phyloP scores from a whole-genome alignment of 2,329 filamentous ascomycete genomes.

The Exophiala xenobiotica region DNA sequence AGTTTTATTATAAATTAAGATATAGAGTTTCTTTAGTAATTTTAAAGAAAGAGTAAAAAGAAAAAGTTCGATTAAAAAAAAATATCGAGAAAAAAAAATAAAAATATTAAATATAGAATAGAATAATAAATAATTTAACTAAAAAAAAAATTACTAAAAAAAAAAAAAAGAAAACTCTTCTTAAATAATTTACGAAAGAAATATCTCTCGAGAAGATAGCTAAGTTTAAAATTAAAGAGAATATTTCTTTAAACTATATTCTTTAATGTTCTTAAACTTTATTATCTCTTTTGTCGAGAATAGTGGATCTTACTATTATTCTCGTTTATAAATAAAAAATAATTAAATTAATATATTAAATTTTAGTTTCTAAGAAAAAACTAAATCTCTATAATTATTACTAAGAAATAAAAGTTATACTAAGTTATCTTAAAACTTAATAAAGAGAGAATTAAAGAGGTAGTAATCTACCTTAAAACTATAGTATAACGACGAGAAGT shows the following conservation, averaged over 20 bases:
- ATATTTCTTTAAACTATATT: neutral
- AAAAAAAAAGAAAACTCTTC: neutral
- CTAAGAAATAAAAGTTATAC: no score
- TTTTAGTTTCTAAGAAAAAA: neutral
- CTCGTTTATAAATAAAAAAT: no score
- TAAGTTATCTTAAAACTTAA: neutral
- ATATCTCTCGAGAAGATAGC: neutral
- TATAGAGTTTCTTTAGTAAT: no score
- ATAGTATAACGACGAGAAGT: neutral
- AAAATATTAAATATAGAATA: neutral
- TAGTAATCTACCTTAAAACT: neutral
- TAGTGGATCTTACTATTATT: no score
- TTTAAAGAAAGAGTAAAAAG: no score
- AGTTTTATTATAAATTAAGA: no score
- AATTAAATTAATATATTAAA: neutral
- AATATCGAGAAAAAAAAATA: constrained; percentile 2
- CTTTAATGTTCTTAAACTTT: neutral
- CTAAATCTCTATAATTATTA: neutral
- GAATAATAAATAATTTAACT: neutral
- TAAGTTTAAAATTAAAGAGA: neutral
- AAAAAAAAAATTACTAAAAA: neutral
- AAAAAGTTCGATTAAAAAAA: no score
- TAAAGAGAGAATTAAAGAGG: neutral
- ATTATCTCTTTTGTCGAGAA: neutral
- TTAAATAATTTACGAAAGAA: neutral